Base-by-base conservation (phyloP, 1,284 basidiomycete genomes). In the Coriolopsis trogii region DNA sequence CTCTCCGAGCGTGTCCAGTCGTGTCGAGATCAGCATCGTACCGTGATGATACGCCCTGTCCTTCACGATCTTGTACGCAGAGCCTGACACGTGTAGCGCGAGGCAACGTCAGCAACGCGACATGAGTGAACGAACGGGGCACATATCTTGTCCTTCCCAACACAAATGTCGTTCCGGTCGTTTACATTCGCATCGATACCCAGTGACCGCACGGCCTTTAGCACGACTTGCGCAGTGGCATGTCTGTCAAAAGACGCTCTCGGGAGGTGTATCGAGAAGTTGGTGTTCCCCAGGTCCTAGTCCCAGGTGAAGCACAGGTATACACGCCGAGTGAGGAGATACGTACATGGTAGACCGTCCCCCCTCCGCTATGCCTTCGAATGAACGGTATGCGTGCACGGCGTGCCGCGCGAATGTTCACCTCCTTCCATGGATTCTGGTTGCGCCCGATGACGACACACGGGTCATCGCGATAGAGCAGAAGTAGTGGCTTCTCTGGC, bases 371-470 rank as follows among this genome's bases (percentile, higher is more conserved):
- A 51, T 91, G 79, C 54, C 97, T 78, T 38, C 96, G 79, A 30
- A 99, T 82, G 62, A 95, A 89, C 0, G 92, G 91, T 9, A 96
- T 79, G 2, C 73, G 74, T n/a, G 75, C 69, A 7, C 70, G 61
- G 9, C 69, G 63, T 25, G 91, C 76, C 7, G 79, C 73, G 2
- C 67, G 63, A 40, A 91, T 75, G 63, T 97, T 95, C 53, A 95
- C 87, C 70, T 99, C 97, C 67, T 93, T 95, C 96, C 96, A 99
- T 18, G 95, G 94, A 63, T 98, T 98, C 77, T 99, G 96, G 69
- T 98, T 97, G 44, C 96, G 79, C 0, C 97, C 97, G 50, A 99
- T 93, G 39, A 99, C 84, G 13, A 99, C 92, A 63, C 95, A 96
- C 1, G 95, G 93, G 0, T 74, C 70, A 68, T 99, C 93, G 41